Base-by-base conservation (phyloP, 345 rosid genomes). In the Nasturtium officinale region DNA sequence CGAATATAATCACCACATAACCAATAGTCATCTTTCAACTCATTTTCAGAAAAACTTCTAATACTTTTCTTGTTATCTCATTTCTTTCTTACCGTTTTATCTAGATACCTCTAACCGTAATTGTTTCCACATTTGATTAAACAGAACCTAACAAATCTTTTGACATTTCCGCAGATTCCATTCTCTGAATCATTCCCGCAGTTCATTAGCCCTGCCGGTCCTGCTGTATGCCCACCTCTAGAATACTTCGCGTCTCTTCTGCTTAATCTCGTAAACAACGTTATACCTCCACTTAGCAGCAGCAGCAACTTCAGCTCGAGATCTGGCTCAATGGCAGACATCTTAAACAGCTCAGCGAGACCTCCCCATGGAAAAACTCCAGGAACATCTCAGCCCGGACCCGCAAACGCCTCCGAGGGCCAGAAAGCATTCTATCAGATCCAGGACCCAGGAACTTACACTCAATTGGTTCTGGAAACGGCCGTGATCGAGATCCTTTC, bases 361-460 rank as follows among this genome's bases (percentile, higher is more conserved):
- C 87, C 84, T 74, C 82, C 80, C 12, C 92, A 86, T 73, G 83
- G 82, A 71, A 88, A 88, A 76, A 74, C 86, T 63, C 86, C 89
- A 35, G 82, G 89, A 68, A 73, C 90, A 61, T 83, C 91, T 74
- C 97, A 91, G 67, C 72, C 96, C 40, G 91, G 96, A 50, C 85
- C 88, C 51, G 64, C 90, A 45, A 89, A 80, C 74, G 76, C 86
- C 77, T 82, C 89, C 26, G 99, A 95, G 65, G 86, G 89, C 54
- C 98, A 85, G 72, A 89, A 84, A 75, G 90, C 96, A 50, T 95
- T 95, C 79, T 95, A 95, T 80, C 99, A 90, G 84, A 85, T 88
- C 84, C 99, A 95, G 77, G 99, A 95, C 81, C 97, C 99, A 11
- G 97, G 99, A 76, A 95, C 99, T 7, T 84, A 91, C 76, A 84